Base-by-base conservation (phyloP, 129 eudicot genomes). In the Ambrosia trifida region DNA sequence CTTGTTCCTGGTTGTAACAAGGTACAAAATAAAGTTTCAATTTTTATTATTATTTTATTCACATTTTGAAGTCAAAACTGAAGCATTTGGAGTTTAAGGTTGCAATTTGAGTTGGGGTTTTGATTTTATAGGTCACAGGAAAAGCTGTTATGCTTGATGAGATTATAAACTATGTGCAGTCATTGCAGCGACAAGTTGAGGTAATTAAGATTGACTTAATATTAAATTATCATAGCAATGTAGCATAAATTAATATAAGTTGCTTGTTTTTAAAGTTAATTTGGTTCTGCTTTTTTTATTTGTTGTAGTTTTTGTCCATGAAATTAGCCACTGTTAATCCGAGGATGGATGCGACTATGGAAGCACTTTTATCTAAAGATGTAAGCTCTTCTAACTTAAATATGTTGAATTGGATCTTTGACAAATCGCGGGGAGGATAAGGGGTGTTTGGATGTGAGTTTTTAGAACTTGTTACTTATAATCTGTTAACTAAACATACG, bases 1-100 rank as follows among this genome's bases (percentile, higher is more conserved):
- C 96, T 91, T 72, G 97, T 91, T 8, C 97, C 97, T 3, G 96
- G 91, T 53, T 91, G 97, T 86, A 91, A 91, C 75, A 88, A 91
- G 96, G 97, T 91, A 68, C 35, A 24, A 75, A 20, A 49, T 62
- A 41, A 74, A 59, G 36, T 12, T 73, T 10, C 24, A 4, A 41
- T 14, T 28, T 47, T 66, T 54, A 11, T 43, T 14, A 2, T 1
- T 40, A 24, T 31, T 72, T 3, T 38, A 3, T 53, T 33, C 60
- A 63, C 50, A 31, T 73, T 47, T 47, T 50, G 18, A 73, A 41
- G 38, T 17, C 36, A 62, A 13, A 45, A 14, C 43, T 5, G 32
- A n/a, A 47, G 35, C 31, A 43, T 30, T 38, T 47, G 69, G 57
- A 13, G 45, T 54, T 17, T 47, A 57, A 56, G 46, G 19, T 50